Conservation (phyloP, 1,284 basidiomycete species). For the Cryptococcus sp. region DNA sequence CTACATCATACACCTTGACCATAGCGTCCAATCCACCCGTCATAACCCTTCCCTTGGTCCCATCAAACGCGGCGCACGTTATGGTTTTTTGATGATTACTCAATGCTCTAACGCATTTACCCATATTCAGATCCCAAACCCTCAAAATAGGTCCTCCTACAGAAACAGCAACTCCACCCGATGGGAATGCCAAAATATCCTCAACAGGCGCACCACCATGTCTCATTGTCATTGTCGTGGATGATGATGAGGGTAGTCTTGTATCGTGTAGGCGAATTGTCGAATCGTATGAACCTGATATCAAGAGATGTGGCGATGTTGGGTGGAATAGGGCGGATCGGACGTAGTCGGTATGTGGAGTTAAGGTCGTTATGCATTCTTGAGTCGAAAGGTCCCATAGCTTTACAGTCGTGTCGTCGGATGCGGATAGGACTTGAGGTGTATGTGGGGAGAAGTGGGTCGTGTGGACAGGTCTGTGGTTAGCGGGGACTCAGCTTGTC, state of each 20-base stretch:
- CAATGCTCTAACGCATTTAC: slow-evolving; percentile 77
- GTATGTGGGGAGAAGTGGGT: slow-evolving; percentile 81
- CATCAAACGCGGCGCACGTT: slow-evolving; percentile 78
- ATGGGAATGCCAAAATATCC: slow-evolving; percentile 88
- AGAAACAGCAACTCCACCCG: slow-evolving; percentile 78
- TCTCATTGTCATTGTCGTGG: slow-evolving; percentile 71
- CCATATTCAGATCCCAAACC: slow-evolving; percentile 92
- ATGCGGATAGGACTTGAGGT: slow-evolving; percentile 86
- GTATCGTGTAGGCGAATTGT: slow-evolving; percentile 87
- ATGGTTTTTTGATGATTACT: slow-evolving; percentile 99
- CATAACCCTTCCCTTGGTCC: slow-evolving; percentile 63
- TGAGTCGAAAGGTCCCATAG: slow-evolving; percentile 96
- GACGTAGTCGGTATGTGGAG: slow-evolving; percentile 89
- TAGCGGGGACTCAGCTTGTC: no score
- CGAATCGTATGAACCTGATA: slow-evolving; percentile 93
- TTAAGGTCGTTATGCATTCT: slow-evolving; percentile 70
- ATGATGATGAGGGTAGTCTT: slow-evolving; percentile 48
- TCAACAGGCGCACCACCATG: slow-evolving; percentile 70
- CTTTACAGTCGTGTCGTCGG: slow-evolving; percentile 90
- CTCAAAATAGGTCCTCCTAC: slow-evolving; percentile 89
- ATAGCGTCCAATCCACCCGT: slow-evolving; percentile 92
- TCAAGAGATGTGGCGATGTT: slow-evolving; percentile 74
- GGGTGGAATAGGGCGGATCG: slow-evolving; percentile 83
- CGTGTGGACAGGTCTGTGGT: slow-evolving; percentile 74
- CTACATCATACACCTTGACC: slow-evolving; percentile 97